These are phyloP conservation scores for Dioscorea alata DNA, from an alignment of 106 monocot genomes.

Conservation along the genomic window DNA sequence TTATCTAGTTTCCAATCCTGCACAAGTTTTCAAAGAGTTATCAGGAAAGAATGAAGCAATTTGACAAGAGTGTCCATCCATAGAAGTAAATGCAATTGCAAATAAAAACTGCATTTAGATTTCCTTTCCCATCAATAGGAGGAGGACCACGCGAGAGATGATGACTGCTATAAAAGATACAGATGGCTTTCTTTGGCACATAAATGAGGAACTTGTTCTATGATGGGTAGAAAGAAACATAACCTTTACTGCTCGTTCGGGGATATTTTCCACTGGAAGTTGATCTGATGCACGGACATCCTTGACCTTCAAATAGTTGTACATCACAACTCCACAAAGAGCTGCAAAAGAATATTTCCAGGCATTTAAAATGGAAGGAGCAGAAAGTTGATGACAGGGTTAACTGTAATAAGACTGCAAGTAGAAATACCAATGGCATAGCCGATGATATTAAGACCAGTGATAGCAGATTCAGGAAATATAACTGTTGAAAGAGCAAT, in stretches of 20 bases:
- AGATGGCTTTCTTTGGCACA: neutral
- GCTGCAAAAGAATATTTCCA: conserved; percentile 32
- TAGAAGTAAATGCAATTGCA: neutral
- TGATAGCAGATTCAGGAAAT: conserved; percentile 93
- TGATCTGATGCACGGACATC: conserved; percentile 63
- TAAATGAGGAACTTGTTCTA: neutral
- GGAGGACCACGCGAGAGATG: neutral
- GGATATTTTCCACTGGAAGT: conserved; percentile 41
- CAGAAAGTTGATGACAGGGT: neutral
- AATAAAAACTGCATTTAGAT: neutral
- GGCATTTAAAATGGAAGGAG: neutral
- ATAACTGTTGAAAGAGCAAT: conserved; percentile 93
- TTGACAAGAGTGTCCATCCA: neutral
- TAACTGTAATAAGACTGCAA: neutral
- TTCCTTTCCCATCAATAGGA: neutral
- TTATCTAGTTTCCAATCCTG: conserved; percentile 75
- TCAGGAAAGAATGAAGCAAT: no score
- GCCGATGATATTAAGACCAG: conserved; percentile 85
- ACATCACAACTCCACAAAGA: conserved; percentile 90
- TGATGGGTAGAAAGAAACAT: neutral
- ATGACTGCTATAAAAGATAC: neutral
- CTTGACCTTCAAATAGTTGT: conserved; percentile 91
- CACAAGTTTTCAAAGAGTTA: neutral
- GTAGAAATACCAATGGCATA: conserved; percentile 80
- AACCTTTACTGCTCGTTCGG: conserved; percentile 76